phyloP scores from a whole-genome alignment of 1,139 yeast species.

The Protomyces lactucae-debilis region DNA sequence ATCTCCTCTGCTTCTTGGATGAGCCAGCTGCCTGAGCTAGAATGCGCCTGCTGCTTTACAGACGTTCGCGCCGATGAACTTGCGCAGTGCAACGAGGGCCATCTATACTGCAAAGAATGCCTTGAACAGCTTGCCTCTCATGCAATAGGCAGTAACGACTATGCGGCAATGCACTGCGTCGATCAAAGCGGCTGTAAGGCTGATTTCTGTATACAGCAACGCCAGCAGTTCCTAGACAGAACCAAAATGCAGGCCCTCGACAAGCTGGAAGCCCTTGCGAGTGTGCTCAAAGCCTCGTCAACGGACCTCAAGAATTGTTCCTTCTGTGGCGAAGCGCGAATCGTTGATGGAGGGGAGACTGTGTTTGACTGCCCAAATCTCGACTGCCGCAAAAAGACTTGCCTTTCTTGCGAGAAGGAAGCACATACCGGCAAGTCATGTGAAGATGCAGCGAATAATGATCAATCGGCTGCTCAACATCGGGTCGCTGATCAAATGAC shows the following conservation, averaged over 20 bases:
- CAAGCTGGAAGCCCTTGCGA: not conserved
- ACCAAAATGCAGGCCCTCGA: not conserved
- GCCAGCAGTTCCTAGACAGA: not conserved
- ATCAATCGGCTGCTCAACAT: not conserved
- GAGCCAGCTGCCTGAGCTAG: not conserved
- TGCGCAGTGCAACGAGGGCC: not conserved
- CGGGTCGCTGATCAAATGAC: not conserved
- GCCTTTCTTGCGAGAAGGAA: not conserved
- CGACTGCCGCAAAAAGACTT: not conserved
- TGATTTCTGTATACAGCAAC: not conserved
- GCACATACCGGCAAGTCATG: not conserved
- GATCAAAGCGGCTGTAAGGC: not conserved
- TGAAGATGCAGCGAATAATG: not conserved
- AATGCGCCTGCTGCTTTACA: not conserved
- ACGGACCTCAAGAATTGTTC: not conserved
- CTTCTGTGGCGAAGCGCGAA: not conserved
- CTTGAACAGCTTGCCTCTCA: not conserved
- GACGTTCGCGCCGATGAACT: not conserved
- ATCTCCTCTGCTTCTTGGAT: not conserved
- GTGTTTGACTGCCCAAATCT: not conserved
- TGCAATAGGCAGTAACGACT: not conserved
- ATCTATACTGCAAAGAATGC: not conserved
- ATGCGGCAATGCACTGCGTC: not conserved
- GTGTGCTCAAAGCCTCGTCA: not conserved
- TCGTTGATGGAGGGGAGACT: not conserved